Evolutionary conservation across 257 asterid species (phyloP).

Genomic region (Rehmannia glutinosa): DNA sequence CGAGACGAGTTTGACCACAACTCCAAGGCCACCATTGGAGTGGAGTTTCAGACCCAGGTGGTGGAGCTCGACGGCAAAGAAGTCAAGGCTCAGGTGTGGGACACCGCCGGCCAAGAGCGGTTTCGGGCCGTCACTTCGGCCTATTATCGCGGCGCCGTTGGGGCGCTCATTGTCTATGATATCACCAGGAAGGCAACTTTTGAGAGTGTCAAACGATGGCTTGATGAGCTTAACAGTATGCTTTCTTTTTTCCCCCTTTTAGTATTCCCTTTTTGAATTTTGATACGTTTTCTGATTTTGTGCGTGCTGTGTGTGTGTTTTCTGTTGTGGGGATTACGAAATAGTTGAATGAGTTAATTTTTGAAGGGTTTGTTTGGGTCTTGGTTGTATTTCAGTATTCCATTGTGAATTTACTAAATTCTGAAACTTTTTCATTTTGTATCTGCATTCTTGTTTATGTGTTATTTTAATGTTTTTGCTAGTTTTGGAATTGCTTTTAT

Average conservation of each 20-base stretch:
- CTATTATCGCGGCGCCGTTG: conserved; percentile 74
- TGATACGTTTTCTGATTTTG: too few species aligned
- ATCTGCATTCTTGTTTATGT: neutral
- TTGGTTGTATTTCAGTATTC: too few species aligned
- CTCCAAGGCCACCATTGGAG: conserved; percentile 71
- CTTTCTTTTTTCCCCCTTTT: neutral
- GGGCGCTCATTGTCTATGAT: conserved; percentile 65
- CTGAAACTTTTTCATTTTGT: neutral
- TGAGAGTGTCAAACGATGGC: conserved; percentile 57
- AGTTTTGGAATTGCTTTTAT: neutral
- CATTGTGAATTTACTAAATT: too few species aligned
- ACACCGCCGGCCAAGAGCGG: conserved; percentile 76
- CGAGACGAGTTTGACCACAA: conserved; percentile 67
- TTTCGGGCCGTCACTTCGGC: conserved; percentile 77
- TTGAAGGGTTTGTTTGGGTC: too few species aligned
- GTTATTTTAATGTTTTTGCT: neutral
- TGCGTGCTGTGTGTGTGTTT: too few species aligned
- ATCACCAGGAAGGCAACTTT: conserved; percentile 53
- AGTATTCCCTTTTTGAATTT: too few species aligned
- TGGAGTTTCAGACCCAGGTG: conserved; percentile 75
- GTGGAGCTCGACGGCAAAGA: conserved; percentile 62
- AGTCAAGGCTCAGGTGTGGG: conserved; percentile 73
- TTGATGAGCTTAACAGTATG: conserved; percentile 63
- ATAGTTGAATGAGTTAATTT: too few species aligned
- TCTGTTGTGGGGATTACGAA: too few species aligned